Evolutionary conservation across 2,329 filamentous ascomycete genomes (phyloP).

Genomic region (Trichophyton schoenleinii): DNA sequence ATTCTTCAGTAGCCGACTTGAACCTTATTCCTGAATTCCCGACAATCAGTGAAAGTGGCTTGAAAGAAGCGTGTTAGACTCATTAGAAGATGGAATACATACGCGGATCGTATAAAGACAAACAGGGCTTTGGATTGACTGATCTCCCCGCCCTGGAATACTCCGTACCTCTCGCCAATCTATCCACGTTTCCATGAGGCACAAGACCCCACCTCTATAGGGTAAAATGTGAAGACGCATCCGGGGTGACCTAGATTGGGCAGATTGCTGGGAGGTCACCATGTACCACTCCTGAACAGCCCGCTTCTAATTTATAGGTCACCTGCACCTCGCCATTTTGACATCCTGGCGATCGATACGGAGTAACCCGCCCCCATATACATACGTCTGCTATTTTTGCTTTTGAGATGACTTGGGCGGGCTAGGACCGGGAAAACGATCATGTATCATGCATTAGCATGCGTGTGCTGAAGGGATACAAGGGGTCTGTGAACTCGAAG

Average conservation of each 20-base stretch:
- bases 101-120: neutral
- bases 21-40: neutral
- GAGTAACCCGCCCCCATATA: neutral
- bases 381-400: neutral
- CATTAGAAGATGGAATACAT: neutral
- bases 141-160: neutral
- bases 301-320: neutral
- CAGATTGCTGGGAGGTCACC: neutral
- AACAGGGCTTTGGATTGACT: neutral
- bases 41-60: neutral
- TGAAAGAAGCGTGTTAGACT: neutral
- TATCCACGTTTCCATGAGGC: neutral
- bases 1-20: constrained; percentile 1
- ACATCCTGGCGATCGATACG: neutral
- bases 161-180: neutral
- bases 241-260: neutral
- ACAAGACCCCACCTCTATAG: neutral
- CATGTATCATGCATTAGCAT: neutral
- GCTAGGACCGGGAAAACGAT: neutral
- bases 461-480: neutral
- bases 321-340: neutral
- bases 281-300: neutral
- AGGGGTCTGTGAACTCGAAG: neutral
- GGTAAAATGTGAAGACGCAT: neutral
- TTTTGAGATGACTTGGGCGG: neutral